Evolutionary conservation across 768 basidiomycete genomes (phyloP).

Genomic region (Fomitopsis pulvina): DNA sequence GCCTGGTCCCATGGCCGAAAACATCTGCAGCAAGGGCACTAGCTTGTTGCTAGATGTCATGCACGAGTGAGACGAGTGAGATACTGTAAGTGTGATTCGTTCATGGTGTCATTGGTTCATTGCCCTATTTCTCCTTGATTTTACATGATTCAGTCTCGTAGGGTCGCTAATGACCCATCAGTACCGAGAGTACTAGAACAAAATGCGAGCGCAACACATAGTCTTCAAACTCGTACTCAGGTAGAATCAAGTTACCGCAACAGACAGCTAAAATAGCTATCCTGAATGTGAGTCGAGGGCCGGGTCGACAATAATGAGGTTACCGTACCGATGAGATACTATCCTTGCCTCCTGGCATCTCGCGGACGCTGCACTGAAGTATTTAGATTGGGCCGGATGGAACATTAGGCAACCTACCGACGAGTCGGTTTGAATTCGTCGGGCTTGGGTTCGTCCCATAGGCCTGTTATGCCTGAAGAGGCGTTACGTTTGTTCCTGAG

Average conservation of each 20-base stretch:
- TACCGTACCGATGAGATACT: conserved; percentile 39
- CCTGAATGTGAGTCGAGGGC: not conserved
- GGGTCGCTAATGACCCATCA: too few species aligned
- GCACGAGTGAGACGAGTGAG: conserved; percentile 83
- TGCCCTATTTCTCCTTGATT: too few species aligned
- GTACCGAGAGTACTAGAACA: too few species aligned
- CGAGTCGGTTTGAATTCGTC: conserved; percentile 61
- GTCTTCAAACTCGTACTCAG: too few species aligned
- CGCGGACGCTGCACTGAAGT: conserved; percentile 42
- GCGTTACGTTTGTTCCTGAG: conserved; percentile 40
- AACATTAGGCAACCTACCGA: conserved; percentile 34
- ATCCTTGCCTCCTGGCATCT: conserved; percentile 64
- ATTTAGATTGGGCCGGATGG: not conserved
- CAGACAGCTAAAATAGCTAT: not conserved
- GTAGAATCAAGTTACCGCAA: too few species aligned
- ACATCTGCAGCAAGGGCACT: conserved; percentile 87
- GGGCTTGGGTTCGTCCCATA: conserved; percentile 29
- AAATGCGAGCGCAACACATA: too few species aligned
- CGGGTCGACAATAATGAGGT: not conserved
- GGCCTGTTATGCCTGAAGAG: conserved; percentile 31
- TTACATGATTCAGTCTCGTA: too few species aligned
- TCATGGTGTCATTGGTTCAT: not conserved
- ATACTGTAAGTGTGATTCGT: too few species aligned
- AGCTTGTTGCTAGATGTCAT: conserved; percentile 92
- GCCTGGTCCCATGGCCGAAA: conserved; percentile 85